Evolutionary conservation across 2,329 filamentous ascomycete genomes (phyloP), one percentile per base, ranked within the genome.

Genomic region (Trichophyton equinum): DNA sequence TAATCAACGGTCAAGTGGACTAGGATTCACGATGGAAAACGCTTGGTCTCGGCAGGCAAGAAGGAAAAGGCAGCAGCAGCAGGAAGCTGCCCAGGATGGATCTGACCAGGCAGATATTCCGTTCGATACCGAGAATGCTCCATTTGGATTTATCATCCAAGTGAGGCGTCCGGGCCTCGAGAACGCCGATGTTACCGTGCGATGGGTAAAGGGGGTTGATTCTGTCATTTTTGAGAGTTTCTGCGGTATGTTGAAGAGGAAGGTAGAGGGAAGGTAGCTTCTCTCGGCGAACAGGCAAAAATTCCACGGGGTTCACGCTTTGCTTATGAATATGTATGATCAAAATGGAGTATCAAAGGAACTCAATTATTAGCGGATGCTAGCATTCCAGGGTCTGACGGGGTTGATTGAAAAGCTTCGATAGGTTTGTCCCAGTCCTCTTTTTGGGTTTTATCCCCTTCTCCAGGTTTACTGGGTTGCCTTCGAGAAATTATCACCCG

Each of bases 221-320:
- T 77, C 81, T 18, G 79, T 85, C 0, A 69, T 94, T 0, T 96
- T 92, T 72, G 88, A 95, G 74, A 96, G 91, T 70, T 90, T 99
- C 64, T 87, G 85, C 63, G 91, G 89, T 0, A 90, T 91, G 77
- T 65, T 95, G 51, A 88, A 85, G 71, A 77, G 81, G 40, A 81
- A 79, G 61, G 25, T 76, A 40, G 70, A 72, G 55, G 65, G 38
- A 59, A 18, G 15, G 8, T 55, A 36, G 6, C 51, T 20, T 36
- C 18, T 4, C 30, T 20, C 15, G 5, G n/a, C 30, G 15, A 55
- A 11, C 22, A 13, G 7, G 46, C 27, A 3, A 11, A 51, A 13
- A 15, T 9, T 51, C 22, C 4, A 51, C 15, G 11, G 46, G 33
- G 11, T 36, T 36, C 3, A 8, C 33, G 22, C 11, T 3, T 47